Base-by-base conservation (phyloP, 352 stramenopile genomes). In the Pythium pyrilobum region DNA sequence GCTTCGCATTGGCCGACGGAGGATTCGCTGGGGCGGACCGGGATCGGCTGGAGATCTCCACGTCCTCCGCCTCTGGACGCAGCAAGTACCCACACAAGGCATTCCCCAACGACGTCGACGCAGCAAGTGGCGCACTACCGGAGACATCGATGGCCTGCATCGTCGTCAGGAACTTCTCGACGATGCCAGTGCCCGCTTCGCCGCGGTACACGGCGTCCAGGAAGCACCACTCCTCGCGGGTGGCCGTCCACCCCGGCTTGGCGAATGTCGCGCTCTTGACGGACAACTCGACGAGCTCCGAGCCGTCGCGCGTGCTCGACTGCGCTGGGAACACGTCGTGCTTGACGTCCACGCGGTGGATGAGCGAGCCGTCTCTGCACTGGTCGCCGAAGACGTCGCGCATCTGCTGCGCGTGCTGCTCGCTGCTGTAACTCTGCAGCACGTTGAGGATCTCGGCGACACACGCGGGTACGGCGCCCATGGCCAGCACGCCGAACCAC, bases 241-340 rank as follows among this genome's bases (percentile, higher is more conserved):
- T 50, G 0, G 45, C 7, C 4, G 54, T 23, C 59, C 51, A 62
- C 23, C 44, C 36, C 0, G 51, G 9, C 33, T 56, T 56, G 47
- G 53, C 42, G 43, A 67, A 67, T 20, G 52, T 59, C 34, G 52
- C 53, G 2, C 42, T 59, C 60, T 67, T 67, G 27, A 67, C 53
- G 10, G 47, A 41, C 2, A 67, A 27, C n/a, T 44, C 55, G n/a
- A 44, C 55, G 6, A 62, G 40, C 11, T 18, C 16, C 16, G 47
- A 41, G 4, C 47, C 48, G 7, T 58, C 56, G 15, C 29, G 34
- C 7, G 33, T 34, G 18, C 34, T n/a, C 20, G 21, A 12, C 5
- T 10, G 28, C 24, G 39, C 21, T 20, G 24, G 9, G 24, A 41
- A 4, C 9, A 3, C 21, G 28, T 38, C 11, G 33, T 51, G 34